Conservation (phyloP, 106 monocot genomes). For the Chionographis japonica region DNA sequence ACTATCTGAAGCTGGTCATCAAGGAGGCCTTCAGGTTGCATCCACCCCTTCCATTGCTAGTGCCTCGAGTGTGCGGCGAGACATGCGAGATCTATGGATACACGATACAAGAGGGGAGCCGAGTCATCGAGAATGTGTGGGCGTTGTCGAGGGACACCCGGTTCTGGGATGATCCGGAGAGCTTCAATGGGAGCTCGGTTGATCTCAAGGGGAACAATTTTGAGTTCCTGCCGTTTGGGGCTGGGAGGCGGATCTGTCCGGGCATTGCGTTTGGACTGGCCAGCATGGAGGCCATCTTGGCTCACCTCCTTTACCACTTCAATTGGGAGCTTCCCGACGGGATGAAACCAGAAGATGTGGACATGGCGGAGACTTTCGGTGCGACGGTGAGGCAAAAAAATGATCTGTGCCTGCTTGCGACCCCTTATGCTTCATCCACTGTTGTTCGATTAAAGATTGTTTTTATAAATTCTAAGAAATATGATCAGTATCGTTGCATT, state of each 20-base stretch:
- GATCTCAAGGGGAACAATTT: conserved; percentile 4
- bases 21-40: conserved; percentile 20
- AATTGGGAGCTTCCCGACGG: conserved; percentile 10
- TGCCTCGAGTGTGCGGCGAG: conserved; percentile 1
- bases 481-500: no score
- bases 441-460: no score
- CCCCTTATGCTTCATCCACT: no score
- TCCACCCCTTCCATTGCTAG: conserved; percentile 6
- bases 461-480: no score
- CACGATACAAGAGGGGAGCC: not conserved
- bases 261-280: not conserved
- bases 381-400: no score
- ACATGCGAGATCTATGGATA: conserved; percentile 4
- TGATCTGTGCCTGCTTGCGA: no score
- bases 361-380: not conserved
- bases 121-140: conserved; percentile 12
- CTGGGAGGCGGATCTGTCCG: conserved; percentile 8
- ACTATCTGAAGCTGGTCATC: conserved; percentile 13
- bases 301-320: conserved; percentile 3
- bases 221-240: conserved; percentile 12
- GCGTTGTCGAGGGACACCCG: conserved; percentile 16
- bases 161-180: conserved; percentile 13
- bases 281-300: not conserved
- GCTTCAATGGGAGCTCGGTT: not conserved
- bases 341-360: conserved; percentile 9